Evolutionary conservation across 208 protist genomes (phyloP), one percentile per base, ranked within the genome.

Genomic region (Kentomonas sorsogonicus): DNA sequence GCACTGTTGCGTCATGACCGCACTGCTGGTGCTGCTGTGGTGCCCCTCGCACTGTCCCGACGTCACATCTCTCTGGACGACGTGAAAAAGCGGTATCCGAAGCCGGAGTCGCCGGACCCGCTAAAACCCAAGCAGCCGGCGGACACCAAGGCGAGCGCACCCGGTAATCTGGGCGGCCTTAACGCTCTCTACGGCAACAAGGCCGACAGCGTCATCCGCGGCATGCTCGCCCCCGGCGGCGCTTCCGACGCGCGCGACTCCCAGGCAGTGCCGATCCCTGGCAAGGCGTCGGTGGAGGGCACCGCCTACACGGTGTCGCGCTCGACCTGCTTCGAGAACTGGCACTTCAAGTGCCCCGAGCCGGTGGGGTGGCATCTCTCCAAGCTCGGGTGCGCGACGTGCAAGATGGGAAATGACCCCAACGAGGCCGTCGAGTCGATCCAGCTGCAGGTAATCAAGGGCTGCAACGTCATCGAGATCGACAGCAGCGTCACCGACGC

Each of bases 401-500:
- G 83, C 65, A 94, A 94, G 67, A 91, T 94, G 83, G 74, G 77
- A 1, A 82, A 89, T 64, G 78, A 94, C 64, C 58, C 88, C 10
- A 72, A 65, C 52, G 86, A 94, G 58, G 79, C 86, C 10, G 73
- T 83, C n/a, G 83, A 94, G 66, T 86, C 86, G 47, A 51, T 94
- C 30, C 86, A 94, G 70, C 69, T 94, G 40, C 86, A 94, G 56
- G 83, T 94, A 30, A 94, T 94, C 60, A 90, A 91, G 53, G 86
- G 86, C 20, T 91, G 83, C 52, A 94, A 94, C 58, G 70, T 91
- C 5, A 86, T 94, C 52, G 87, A 94, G 63, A 79, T 94, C n/a
- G 83, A 91, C 59, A 81, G 80, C 44, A 74, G 76, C 18, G 80
- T 78, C 34, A 81, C 83, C 13, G 83, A 94, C 54, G 67, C 87